These are phyloP conservation scores for barley (Hordeum vulgare) DNA, from an alignment of 176 grass and related monocot species.

Conservation along the genomic window MorexV3_pseudomolecules_assembly NC_058520.1:118237878-118238377, in stretches of 20 bases:
- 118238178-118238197: neutral
- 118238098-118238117: conserved; percentile 15
- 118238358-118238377: too few species aligned
- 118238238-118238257: neutral
- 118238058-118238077: neutral
- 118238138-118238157: neutral
- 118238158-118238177: neutral
- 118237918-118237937: neutral
- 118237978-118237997: neutral
- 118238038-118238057: neutral
- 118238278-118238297: too few species aligned
- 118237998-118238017: neutral
- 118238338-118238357: too few species aligned
- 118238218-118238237: neutral
- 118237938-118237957: neutral
- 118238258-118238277: neutral
- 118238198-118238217: neutral
- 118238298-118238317: too few species aligned
- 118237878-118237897: neutral
- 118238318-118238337: too few species aligned
- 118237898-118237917: neutral
- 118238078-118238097: neutral
- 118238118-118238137: neutral
- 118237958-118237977: neutral
- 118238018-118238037: neutral